Conservation (phyloP, 495 filamentous ascomycete genomes). For the Amphirosellinia nigrospora region DNA sequence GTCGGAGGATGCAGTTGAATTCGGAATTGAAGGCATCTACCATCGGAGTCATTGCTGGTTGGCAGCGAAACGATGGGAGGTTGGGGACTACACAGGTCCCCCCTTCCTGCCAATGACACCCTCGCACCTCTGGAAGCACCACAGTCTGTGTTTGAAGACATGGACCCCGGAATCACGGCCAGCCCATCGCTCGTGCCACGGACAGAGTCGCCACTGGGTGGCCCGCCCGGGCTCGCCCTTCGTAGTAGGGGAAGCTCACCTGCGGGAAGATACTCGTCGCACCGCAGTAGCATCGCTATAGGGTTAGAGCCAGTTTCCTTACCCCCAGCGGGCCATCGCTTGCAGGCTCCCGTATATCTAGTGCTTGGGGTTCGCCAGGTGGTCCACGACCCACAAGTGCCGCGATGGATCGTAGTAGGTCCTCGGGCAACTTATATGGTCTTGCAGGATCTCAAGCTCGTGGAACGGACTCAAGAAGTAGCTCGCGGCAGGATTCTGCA, state of each 20-base stretch:
- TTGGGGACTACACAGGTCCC: constrained; percentile 31
- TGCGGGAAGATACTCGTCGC: constrained; percentile 35
- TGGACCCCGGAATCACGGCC: constrained; percentile 32
- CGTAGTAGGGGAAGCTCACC: constrained; percentile 43
- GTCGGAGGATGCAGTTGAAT: constrained; percentile 82
- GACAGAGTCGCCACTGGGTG: constrained; percentile 37
- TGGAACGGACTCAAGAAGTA: constrained; percentile 29
- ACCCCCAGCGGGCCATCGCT: constrained; percentile 24
- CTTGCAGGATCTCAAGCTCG: constrained; percentile 25
- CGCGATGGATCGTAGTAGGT: constrained; percentile 37
- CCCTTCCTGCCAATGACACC: constrained; percentile 30
- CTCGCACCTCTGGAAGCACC: constrained; percentile 48
- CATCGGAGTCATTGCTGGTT: constrained; percentile 92
- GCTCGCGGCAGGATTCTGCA: constrained; percentile 47
- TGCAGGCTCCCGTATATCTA: constrained; percentile 33
- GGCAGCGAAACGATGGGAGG: constrained; percentile 74
- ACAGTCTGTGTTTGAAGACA: constrained; percentile 39
- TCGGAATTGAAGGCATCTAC: constrained; percentile 89
- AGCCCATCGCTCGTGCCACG: constrained; percentile 32
- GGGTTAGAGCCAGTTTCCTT: constrained; percentile 52
- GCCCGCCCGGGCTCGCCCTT: constrained; percentile 40
- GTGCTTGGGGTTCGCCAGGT: constrained; percentile 34
- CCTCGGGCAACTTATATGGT: constrained; percentile 37
- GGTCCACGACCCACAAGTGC: constrained; percentile 37
- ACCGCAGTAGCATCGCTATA: constrained; percentile 53